Evolutionary conservation across 345 rosid genomes (phyloP).

Genomic region (Reutealis trisperma): DNA sequence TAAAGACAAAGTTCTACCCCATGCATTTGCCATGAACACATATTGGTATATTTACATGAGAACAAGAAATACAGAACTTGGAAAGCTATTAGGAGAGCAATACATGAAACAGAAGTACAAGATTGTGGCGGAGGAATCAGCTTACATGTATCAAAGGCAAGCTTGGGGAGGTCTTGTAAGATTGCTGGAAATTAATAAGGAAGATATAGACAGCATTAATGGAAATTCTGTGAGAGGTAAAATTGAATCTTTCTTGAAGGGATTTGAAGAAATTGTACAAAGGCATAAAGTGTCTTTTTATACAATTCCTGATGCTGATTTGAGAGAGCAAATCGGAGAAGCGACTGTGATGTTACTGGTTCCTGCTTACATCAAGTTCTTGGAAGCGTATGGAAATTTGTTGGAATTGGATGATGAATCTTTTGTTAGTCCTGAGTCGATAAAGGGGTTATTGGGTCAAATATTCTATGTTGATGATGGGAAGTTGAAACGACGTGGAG

Average conservation of each 20-base stretch:
- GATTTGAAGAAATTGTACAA: conserved; percentile 43
- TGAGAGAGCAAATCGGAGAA: conserved; percentile 55
- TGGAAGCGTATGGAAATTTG: conserved; percentile 20
- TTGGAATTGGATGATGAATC: conserved; percentile 22
- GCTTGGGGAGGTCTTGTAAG: conserved; percentile 54
- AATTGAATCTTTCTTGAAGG: conserved; percentile 43
- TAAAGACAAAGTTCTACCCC: conserved; percentile 47
- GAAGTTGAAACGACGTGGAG: conserved; percentile 38
- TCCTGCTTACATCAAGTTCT: conserved; percentile 44
- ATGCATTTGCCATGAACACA: conserved; percentile 57
- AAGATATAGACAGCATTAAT: conserved; percentile 7
- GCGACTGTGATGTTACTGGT: conserved; percentile 48
- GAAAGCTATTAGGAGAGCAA: conserved; percentile 51
- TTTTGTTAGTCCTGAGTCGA: conserved; percentile 33
- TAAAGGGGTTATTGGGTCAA: conserved; percentile 30
- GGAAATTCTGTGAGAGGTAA: conserved; percentile 28
- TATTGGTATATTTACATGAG: conserved; percentile 75
- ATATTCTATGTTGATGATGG: conserved; percentile 36
- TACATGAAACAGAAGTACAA: conserved; percentile 48
- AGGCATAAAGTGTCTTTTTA: conserved; percentile 33
- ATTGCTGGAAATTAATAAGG: conserved; percentile 28
- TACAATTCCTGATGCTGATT: conserved; percentile 47
- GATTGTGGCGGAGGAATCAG: conserved; percentile 57
- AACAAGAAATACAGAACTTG: conserved; percentile 53
- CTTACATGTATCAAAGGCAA: conserved; percentile 55